Evolutionary conservation across 2,329 filamentous ascomycete species (phyloP), one percentile per base, ranked within the genome.

Genomic region (Penicillium sp.): DNA sequence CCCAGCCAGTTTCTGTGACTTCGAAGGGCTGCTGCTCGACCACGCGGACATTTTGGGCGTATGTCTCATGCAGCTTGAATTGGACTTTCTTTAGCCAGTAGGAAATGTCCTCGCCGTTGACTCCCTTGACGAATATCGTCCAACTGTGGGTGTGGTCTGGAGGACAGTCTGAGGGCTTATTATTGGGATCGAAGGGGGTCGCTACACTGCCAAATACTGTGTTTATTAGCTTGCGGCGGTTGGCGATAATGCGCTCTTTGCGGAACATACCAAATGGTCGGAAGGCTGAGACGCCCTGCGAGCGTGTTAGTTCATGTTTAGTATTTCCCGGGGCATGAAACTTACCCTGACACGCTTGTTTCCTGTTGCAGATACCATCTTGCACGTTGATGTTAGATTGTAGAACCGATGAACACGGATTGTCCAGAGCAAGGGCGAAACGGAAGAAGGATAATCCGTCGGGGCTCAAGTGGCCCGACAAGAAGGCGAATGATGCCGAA

Each of bases 21-120:
- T 88, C 77, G 63, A 96, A 98, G 10, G 76, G 89, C 64, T 87
- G 80, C 53, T 81, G 80, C 63, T 95, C 90, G 63, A 93, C 77
- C 66, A 85, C 95, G 60, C 93, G 85, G 21, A 93, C 79, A 50
- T 87, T 87, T 69, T 96, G 95, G 26, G 88, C 84, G 67, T 96
- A 97, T 9, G 91, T 96, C 70, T 97, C 90, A 76, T 96, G 91
- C 15, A 98, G 81, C 70, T 97, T 97, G 74, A 98, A 98, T 68
- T 96, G 90, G 1, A 98, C 91, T 62, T 95, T 91, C 51, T 91
- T 88, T 58, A 97, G 78, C 89, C 93, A 98, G 70, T 95, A 93
- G 26, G 87, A 89, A 58, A 97, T 85, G 65, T 95, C 88, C 53
- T 88, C 87, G 67, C 88, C 87, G 62, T 95, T 88, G 47, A 95